Evolutionary conservation across 2,329 filamentous ascomycete genomes (phyloP), one percentile per base, ranked within the genome.

Genomic region (Trichophyton equinum): DNA sequence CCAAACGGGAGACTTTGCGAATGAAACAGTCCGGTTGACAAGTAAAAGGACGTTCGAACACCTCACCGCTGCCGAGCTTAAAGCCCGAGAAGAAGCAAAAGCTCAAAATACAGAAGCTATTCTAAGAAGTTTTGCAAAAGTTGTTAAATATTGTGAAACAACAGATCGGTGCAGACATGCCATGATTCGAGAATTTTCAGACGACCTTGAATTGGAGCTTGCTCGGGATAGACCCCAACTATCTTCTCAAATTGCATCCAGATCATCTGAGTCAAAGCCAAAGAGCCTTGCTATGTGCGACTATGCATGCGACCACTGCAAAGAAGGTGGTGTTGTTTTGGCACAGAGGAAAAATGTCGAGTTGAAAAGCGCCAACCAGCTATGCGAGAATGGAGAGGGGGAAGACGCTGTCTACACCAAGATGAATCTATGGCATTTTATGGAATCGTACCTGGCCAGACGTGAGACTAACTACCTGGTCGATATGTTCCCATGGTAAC

Each of bases 91-190:
- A 53, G 62, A 72, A 69, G 58, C 67, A 2, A 71, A 73, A 46
- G 63, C 71, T 13, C 70, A 69, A 38, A 74, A 74, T 56, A 68
- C 72, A 20, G 69, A 75, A 58, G 70, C 73, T 6, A 79, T 85
- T 63, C 72, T 83, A 15, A 78, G 81, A 66, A 89, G 86, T 64
- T 78, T 90, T 25, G 78, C 83, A 62, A 81, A 84, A 30, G 77
- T 97, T 15, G 82, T 91, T 1, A 76, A 82, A 8, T 96, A 95
- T 70, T 96, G 91, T 71, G 92, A 97, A 73, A 82, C 83, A 61
- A 87, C 84, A 0, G 78, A 77, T 9, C 76, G 76, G 9, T 97
- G 92, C 69, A 81, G 91, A 56, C 92, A 97, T 69, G 80, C 82
- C 56, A 72, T 85, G 25, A 89, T 95, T 60, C 85, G 83, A 65